Evolutionary conservation across 108 stramenopile species (phyloP), one percentile per base, ranked within the genome.

Genomic region (Nannochloropsis granulata): DNA sequence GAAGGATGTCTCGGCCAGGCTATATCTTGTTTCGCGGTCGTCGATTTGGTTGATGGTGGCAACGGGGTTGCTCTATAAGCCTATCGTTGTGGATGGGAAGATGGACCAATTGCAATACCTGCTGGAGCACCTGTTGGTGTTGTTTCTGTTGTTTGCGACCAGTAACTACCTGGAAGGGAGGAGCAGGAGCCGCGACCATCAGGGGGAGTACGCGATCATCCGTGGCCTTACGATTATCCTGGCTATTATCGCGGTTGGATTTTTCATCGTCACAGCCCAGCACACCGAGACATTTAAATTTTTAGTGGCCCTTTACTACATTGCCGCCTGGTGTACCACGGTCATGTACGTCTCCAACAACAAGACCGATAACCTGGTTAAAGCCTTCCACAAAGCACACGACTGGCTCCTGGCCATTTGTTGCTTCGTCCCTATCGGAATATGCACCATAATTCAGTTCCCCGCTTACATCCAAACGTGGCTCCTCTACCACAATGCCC

Each of bases 401-500:
- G 14, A 81, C 88, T 14, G 85, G 85, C 85, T 8, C 82, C 24
- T 43, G 85, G 23, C 88, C 56, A 11, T 80, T 81, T 43, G 81
- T 80, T 8, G 24, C 80, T 16, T 84, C 81, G 84, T 82, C 81
- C 43, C 81, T 2, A 78, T 83, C 23, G 83, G 83, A 24, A 56
- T 83, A 13, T 42, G 80, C 56, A 71, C 56, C n/a, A 71, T 43
- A 16, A 24, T 84, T 13, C 95, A 95, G 82, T 86, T 97, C 45
- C 94, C 94, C 45, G 90, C 93, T 80, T 90, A 93, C 83, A 90
- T 97, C 13, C 96, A 98, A 88, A 97, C 96, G 24, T 97, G 96
- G 97, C 88, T 98, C 83, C 92, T 98, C 21, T 98, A 96, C 90
- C 96, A 97, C 90, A 97, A 98, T 84, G 98, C 98, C 11, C 88